Conservation (phyloP, 208 protist genomes). For the Trypanosoma conorhini region DNA sequence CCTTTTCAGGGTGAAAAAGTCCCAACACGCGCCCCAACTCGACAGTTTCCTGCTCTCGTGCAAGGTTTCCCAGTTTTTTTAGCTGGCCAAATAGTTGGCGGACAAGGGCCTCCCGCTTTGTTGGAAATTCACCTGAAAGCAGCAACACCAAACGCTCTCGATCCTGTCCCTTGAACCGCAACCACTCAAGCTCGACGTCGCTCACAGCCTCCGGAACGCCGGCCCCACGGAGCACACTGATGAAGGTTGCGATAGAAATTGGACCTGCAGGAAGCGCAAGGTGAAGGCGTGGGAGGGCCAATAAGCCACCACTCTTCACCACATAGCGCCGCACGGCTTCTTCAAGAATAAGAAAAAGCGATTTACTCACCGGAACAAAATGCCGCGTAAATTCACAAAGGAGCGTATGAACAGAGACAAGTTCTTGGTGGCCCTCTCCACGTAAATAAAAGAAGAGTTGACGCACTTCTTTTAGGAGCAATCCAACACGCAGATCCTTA, state of each 20-base stretch:
- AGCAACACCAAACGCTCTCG: conserved; percentile 51
- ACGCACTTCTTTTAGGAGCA: conserved; percentile 42
- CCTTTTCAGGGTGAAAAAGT: conserved; percentile 47
- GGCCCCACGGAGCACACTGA: conserved; percentile 43
- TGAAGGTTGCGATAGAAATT: conserved; percentile 52
- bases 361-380: conserved; percentile 63
- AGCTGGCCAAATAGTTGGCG: conserved; percentile 69
- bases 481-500: conserved; percentile 37
- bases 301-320: conserved; percentile 30
- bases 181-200: conserved; percentile 75
- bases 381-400: conserved; percentile 50
- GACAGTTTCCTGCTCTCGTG: conserved; percentile 12
- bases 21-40: conserved; percentile 27
- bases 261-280: conserved; percentile 29
- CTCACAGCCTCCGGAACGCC: conserved; percentile 36
- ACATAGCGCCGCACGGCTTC: conserved; percentile 45
- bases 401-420: conserved; percentile 40
- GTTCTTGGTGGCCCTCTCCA: conserved; percentile 27
- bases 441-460: conserved; percentile 66
- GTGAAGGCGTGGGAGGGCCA: conserved; percentile 59
- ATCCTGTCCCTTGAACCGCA: conserved; percentile 61
- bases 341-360: conserved; percentile 36
- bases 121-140: conserved; percentile 50
- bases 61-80: neutral
- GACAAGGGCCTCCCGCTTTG: conserved; percentile 61